phyloP scores from a whole-genome alignment of 2,329 filamentous ascomycete species.

The Cercospora berteroae region DNA sequence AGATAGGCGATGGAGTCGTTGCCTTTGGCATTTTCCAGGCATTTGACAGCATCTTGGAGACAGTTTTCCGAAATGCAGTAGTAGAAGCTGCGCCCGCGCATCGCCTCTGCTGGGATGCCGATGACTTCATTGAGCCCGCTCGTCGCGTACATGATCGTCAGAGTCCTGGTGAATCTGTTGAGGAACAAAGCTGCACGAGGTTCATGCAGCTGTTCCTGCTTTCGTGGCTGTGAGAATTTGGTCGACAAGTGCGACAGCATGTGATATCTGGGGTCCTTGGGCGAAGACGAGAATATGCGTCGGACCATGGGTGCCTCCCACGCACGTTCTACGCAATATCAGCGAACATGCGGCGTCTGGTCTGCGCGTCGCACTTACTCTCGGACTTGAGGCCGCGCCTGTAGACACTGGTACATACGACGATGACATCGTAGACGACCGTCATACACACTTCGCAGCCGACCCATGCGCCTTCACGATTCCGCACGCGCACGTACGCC shows the following conservation, averaged over 20 bases:
- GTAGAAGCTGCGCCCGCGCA: constrained; percentile 79
- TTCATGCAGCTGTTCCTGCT: constrained; percentile 60
- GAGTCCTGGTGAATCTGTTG: constrained; percentile 78
- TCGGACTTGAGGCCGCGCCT: constrained; percentile 65
- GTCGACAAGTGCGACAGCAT: constrained; percentile 83
- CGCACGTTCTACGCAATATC: constrained; percentile 62
- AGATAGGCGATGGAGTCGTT: constrained; percentile 90
- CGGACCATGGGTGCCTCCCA: constrained; percentile 75
- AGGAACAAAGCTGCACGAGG: constrained; percentile 80
- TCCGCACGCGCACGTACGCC: constrained; percentile 71
- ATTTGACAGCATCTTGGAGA: constrained; percentile 71
- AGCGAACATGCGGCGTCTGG: neutral
- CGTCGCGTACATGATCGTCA: constrained; percentile 84
- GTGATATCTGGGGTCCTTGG: constrained; percentile 79
- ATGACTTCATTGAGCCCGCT: constrained; percentile 72
- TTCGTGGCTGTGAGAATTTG: constrained; percentile 65
- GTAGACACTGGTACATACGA: constrained; percentile 80
- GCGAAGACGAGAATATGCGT: constrained; percentile 76
- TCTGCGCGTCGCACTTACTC: constrained; percentile 57
- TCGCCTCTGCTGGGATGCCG: constrained; percentile 65
- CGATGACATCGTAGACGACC: constrained; percentile 81
- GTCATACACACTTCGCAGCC: constrained; percentile 88
- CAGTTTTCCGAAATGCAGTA: constrained; percentile 80
- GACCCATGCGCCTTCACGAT: constrained; percentile 68
- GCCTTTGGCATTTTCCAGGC: constrained; percentile 79